phyloP scores from a whole-genome alignment of 2,329 filamentous ascomycete genomes.

The Didymosphaeria variabile region DNA sequence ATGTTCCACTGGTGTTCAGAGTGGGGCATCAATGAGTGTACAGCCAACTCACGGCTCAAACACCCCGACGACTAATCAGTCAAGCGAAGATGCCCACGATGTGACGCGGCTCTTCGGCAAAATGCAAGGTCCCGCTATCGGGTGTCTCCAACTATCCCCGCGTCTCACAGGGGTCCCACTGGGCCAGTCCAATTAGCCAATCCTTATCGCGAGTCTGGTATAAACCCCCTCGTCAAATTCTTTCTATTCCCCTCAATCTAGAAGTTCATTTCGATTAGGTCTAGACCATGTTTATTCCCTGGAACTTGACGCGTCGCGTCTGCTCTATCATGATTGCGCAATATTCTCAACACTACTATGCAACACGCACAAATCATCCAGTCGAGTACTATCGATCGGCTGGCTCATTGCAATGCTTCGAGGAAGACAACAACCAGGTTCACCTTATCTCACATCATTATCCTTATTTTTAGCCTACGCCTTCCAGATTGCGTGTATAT shows the following conservation, averaged over 20 bases:
- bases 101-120: constrained; percentile 13
- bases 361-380: neutral
- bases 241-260: constrained; percentile 10
- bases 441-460: constrained; percentile 1
- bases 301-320: constrained; percentile 10
- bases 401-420: neutral
- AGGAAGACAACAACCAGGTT: neutral
- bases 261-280: constrained; percentile 1
- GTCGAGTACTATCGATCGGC: neutral
- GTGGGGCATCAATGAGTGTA: neutral
- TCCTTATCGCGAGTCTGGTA: constrained; percentile 6
- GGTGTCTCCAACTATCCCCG: constrained; percentile 6
- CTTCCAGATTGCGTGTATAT: constrained; percentile 9
- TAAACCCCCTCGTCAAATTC: constrained; percentile 13
- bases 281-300: constrained; percentile 6
- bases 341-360: neutral
- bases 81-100: neutral
- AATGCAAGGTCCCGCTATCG: constrained; percentile 12
- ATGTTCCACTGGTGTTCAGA: neutral
- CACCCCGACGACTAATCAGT: neutral
- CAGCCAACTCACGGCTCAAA: constrained; percentile 2
- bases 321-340: neutral
- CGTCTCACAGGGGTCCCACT: constrained; percentile 10
- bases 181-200: constrained; percentile 11
- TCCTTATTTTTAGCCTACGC: constrained; percentile 8